Evolutionary conservation across 192 early-diverging fungal species (phyloP).

Genomic region (Backusella macrospora): DNA sequence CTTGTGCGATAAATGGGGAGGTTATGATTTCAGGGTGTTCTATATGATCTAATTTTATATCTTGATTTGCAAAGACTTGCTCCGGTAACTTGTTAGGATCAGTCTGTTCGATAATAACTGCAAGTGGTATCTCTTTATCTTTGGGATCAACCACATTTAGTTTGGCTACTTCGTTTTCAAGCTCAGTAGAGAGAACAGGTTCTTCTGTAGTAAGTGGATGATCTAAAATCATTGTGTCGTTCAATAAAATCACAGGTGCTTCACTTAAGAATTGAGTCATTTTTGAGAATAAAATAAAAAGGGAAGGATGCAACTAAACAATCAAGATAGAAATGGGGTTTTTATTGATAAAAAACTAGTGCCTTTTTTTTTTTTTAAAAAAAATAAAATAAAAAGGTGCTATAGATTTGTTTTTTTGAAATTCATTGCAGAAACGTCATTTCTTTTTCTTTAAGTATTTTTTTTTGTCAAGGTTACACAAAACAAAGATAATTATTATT

Average conservation of each 20-base stretch:
- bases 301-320: not conserved
- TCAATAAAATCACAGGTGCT: not conserved
- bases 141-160: slow-evolving; percentile 1
- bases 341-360: slow-evolving; percentile 1
- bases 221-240: not conserved
- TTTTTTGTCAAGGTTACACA: not conserved
- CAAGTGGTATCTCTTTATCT: not conserved
- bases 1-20: not conserved
- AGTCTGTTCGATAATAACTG: slow-evolving; percentile 15
- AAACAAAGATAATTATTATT: not conserved
- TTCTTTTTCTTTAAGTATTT: not conserved
- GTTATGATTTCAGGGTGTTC: not conserved
- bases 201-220: slow-evolving; percentile 31
- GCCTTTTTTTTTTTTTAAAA: not conserved
- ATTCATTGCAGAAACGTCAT: not conserved
- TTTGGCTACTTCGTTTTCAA: slow-evolving; percentile 3
- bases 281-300: not conserved
- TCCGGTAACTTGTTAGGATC: slow-evolving; percentile 18
- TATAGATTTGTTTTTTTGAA: not conserved
- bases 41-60: too few relatives aligned
- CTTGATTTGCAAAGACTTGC: not conserved
- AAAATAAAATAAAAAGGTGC: too few relatives aligned
- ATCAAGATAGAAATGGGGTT: not conserved
- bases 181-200: not conserved
- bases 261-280: not conserved